Evolutionary conservation across 805 yeast species (phyloP).

Genomic region (Vanderwaltozyma verrucispora): DNA sequence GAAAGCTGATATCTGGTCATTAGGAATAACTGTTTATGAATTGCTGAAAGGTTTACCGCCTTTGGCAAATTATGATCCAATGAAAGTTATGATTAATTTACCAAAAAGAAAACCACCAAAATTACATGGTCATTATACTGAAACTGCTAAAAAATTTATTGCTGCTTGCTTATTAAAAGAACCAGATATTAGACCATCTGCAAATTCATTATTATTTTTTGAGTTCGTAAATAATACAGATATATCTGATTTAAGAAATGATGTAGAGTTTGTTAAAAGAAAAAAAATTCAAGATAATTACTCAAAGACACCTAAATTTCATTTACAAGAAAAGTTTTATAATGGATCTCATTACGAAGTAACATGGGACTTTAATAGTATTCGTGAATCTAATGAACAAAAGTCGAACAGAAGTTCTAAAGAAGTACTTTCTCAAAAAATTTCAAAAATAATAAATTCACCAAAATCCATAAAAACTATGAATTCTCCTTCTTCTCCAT

Average conservation of each 20-base stretch:
- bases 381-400: too few relatives aligned
- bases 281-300: constrained; percentile 17
- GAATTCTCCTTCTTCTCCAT: constrained; percentile 5
- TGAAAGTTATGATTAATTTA: constrained; percentile 51
- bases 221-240: constrained; percentile 38
- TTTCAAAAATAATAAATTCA: not conserved
- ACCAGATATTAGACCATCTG: constrained; percentile 56
- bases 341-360: constrained; percentile 9
- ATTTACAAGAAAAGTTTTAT: constrained; percentile 26
- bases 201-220: constrained; percentile 42
- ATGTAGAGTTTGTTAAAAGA: constrained; percentile 29
- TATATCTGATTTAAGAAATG: constrained; percentile 31
- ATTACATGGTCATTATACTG: constrained; percentile 23
- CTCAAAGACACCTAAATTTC: constrained; percentile 31
- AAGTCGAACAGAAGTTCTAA: too few relatives aligned
- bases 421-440: not conserved
- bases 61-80: constrained; percentile 56
- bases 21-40: constrained; percentile 88
- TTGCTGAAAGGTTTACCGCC: constrained; percentile 80
- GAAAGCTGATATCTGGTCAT: constrained; percentile 91
- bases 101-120: constrained; percentile 30
- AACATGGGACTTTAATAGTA: constrained; percentile 11
- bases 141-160: constrained; percentile 44
- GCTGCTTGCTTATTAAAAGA: constrained; percentile 55
- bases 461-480: constrained; percentile 1